These are phyloP conservation scores for Lecanosticta acicola DNA, from an alignment of 2,329 filamentous ascomycete species.

Conservation along the genomic window DNA sequence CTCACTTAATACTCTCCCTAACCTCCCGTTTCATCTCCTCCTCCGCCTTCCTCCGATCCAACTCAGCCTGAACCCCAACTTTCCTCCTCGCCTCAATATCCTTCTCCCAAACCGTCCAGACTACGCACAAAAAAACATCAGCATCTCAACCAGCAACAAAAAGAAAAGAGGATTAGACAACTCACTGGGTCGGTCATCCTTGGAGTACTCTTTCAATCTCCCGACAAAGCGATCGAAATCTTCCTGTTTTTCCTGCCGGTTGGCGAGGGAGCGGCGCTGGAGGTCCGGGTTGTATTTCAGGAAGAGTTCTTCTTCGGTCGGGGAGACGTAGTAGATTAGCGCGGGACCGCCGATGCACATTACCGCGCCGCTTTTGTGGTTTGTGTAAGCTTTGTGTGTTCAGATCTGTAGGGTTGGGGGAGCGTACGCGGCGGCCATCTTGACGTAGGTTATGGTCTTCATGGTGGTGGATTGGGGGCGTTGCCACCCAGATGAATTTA, in stretches of 20 bases:
- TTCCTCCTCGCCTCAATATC: constrained; percentile 25
- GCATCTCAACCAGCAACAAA: background rate
- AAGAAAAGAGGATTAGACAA: constrained; percentile 15
- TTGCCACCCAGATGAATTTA: background rate
- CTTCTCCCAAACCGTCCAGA: constrained; percentile 35
- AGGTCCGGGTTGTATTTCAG: constrained; percentile 85
- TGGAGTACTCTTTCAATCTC: constrained; percentile 80
- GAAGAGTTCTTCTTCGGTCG: constrained; percentile 88
- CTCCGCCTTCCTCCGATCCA: constrained; percentile 28
- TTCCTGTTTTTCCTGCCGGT: constrained; percentile 66
- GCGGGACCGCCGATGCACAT: constrained; percentile 80
- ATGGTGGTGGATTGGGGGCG: constrained; percentile 36
- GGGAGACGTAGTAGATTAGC: constrained; percentile 71
- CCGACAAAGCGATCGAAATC: constrained; percentile 86
- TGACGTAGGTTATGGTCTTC: constrained; percentile 51
- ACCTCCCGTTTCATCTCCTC: constrained; percentile 31
- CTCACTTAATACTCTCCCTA: constrained; percentile 28
- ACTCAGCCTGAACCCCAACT: constrained; percentile 22
- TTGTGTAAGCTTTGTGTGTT: constrained; percentile 3
- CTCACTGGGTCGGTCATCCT: constrained; percentile 86
- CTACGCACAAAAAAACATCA: constrained; percentile 16
- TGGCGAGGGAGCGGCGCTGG: constrained; percentile 80
- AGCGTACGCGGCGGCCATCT: constrained; percentile 66
- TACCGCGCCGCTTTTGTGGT: constrained; percentile 55
- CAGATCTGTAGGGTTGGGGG: constrained; percentile 3